Evolutionary conservation across 1,284 basidiomycete genomes (phyloP).

Genomic region (Athelia psychrophila): DNA sequence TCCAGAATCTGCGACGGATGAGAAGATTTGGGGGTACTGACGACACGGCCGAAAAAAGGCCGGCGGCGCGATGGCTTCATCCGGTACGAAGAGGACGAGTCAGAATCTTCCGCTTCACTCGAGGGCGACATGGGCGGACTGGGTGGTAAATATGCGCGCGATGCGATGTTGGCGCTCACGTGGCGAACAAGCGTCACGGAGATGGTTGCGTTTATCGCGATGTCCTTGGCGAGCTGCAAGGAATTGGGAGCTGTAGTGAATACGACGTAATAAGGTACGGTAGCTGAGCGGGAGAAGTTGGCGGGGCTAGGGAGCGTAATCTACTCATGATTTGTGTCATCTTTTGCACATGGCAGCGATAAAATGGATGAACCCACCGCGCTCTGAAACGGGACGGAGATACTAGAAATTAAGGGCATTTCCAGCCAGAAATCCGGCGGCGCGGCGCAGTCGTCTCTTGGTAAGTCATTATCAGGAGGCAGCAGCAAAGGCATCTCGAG

Average conservation of each 20-base stretch:
- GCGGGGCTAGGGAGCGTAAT: slow-evolving; percentile 59
- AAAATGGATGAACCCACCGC: slow-evolving; percentile 40
- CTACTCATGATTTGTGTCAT: slow-evolving; percentile 28
- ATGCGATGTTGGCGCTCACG: slow-evolving; percentile 43
- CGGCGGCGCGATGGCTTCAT: slow-evolving; percentile 31
- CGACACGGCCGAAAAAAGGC: slow-evolving; percentile 33
- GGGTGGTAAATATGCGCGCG: slow-evolving; percentile 32
- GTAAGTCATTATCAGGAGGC: slow-evolving; percentile 58
- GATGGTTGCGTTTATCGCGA: slow-evolving; percentile 66
- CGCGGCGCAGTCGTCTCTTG: slow-evolving; percentile 43
- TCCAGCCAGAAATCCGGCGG: slow-evolving; percentile 60
- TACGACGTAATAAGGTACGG: slow-evolving; percentile 67
- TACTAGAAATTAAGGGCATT: slow-evolving; percentile 59
- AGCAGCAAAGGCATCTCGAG: slow-evolving; percentile 62
- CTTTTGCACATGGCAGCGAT: slow-evolving; percentile 4
- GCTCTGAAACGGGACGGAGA: slow-evolving; percentile 59
- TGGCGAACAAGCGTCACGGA: slow-evolving; percentile 59
- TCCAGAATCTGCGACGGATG: slow-evolving; percentile 21
- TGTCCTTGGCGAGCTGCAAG: slow-evolving; percentile 51
- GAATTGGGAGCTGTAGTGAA: slow-evolving; percentile 62
- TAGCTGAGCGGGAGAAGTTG: slow-evolving; percentile 53
- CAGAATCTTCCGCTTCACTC: slow-evolving; percentile 46
- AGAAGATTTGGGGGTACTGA: slow-evolving; percentile 32
- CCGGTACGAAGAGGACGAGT: slow-evolving; percentile 27
- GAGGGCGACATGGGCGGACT: slow-evolving; percentile 45